A percentile compares a stretch with the other conserved stretches of the same genome.
Evolutionary conservation across 495 filamentous ascomycete genomes (phyloP).

Genomic region (Cryomyces antarcticus): DNA sequence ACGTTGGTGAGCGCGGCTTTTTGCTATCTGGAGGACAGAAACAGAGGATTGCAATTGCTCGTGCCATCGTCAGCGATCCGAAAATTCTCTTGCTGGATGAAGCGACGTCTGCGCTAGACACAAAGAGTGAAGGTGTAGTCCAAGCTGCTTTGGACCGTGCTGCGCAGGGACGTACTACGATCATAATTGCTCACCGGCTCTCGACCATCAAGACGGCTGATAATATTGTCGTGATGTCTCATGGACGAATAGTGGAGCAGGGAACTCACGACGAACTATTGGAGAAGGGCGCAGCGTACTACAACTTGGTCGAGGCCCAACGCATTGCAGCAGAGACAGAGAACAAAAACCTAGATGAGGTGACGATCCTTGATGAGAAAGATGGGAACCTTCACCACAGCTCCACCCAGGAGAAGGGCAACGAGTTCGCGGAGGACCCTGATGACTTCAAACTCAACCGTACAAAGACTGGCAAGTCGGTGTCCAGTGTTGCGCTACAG

Average conservation of each 20-base stretch:
- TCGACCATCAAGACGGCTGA: constrained; percentile 86
- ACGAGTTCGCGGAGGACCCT: constrained; percentile 24
- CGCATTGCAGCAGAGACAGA: constrained; percentile 42
- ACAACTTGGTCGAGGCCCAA: constrained; percentile 61
- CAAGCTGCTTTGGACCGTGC: constrained; percentile 82
- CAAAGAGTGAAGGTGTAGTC: constrained; percentile 84
- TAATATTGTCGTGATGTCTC: constrained; percentile 85
- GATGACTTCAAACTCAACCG: constrained; percentile 40
- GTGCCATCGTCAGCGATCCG: constrained; percentile 84
- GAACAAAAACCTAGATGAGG: constrained; percentile 25
- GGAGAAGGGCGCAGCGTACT: constrained; percentile 40
- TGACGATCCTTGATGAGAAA: constrained; percentile 17
- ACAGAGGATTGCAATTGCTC: constrained; percentile 76
- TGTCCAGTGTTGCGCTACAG: constrained; percentile 48
- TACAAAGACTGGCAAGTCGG: constrained; percentile 44
- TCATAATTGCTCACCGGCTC: constrained; percentile 85
- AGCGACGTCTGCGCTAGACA: constrained; percentile 87
- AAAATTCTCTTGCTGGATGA: constrained; percentile 90
- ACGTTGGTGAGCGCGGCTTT: constrained; percentile 89
- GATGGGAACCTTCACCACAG: constrained; percentile 10
- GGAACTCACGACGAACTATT: constrained; percentile 60
- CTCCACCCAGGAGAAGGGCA: constrained; percentile 8
- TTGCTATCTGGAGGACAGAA: constrained; percentile 88
- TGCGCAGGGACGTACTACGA: constrained; percentile 78
- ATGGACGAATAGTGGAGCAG: constrained; percentile 75